Base-by-base conservation (phyloP, 2,329 filamentous ascomycete species). In the Chaetomium strumarium region DNA sequence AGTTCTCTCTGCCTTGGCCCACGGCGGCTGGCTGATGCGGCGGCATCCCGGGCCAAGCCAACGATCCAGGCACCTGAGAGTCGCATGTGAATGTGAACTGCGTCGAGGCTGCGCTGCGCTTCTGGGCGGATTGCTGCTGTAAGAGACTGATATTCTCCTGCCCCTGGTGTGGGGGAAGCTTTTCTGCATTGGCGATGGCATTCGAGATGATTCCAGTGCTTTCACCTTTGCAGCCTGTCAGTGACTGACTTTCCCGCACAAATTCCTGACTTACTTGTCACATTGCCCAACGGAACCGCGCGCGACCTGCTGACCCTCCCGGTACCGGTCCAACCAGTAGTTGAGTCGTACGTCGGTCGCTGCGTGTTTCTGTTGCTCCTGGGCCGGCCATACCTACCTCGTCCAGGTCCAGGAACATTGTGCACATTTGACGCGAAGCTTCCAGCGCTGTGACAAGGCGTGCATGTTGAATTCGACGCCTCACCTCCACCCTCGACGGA, bases 21-120 rank as follows among this genome's bases (percentile, higher is more conserved):
- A 38, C n/a, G 6, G 48, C n/a, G 16, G 50, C n/a, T n/a, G 39
- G 36, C 34, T 58, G 58, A 30, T 54, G 49, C 3, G 45, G 31
- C 14, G 52, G 45, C 41, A 53, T 40, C 64, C 84, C 82, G 40
- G 88, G 87, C 84, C 87, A 89, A 47, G 84, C 83, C 67, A 90
- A 80, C 51, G 86, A 83, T 54, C 86, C 89, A 1, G 88, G 85
- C 36, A 90, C 89, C 66, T 93, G 90, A 1, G 91, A 92, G 63
- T 95, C 88, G 69, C 90, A 96, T 12, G 90, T 95, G 66, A 99
- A 99, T 10, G 93, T 99, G 67, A 99, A 99, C 62, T 96, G 90
- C 0, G 88, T 86, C 52, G 90, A 89, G 6, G 85, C 81, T 5
- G 88, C 83, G 34, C 79, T 83, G 4, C 79, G 66, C 62, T 81